These are phyloP conservation scores for Aspergillus japonicus DNA, from an alignment of 2,329 filamentous ascomycete genomes.

Conservation along the genomic window DNA sequence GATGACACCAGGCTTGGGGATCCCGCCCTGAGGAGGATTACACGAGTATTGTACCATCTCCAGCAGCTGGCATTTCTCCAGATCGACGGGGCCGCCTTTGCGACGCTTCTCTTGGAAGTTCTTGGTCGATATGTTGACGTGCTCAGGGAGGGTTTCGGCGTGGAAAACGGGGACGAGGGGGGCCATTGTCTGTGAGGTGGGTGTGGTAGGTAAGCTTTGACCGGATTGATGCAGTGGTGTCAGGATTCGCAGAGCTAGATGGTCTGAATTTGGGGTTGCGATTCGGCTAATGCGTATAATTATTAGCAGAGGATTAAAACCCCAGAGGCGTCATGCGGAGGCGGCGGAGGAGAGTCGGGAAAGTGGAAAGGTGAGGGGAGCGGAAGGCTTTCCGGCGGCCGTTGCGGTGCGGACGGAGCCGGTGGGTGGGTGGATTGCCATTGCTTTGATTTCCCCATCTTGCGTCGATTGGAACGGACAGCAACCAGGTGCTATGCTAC, in stretches of 20 bases:
- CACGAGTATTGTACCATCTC: slow-evolving; percentile 65
- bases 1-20: slow-evolving; percentile 45
- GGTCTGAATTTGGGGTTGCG: neutral
- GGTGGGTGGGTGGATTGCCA: neutral
- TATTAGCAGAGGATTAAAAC: too few relatives aligned
- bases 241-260: neutral
- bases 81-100: slow-evolving; percentile 51
- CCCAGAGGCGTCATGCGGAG: too few relatives aligned
- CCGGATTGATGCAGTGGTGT: too few relatives aligned
- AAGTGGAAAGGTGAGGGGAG: neutral
- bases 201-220: neutral
- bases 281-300: too few relatives aligned
- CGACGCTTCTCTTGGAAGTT: slow-evolving; percentile 52
- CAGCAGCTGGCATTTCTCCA: slow-evolving; percentile 56
- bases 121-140: slow-evolving; percentile 48
- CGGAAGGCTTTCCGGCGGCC: slow-evolving; percentile 2
- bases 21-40: slow-evolving; percentile 49
- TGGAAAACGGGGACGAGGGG: slow-evolving; percentile 56
- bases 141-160: slow-evolving; percentile 50
- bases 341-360: neutral
- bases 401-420: neutral
- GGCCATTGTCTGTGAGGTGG: slow-evolving; percentile 48
- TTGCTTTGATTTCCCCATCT: neutral
- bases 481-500: too few relatives aligned
- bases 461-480: too few relatives aligned